Evolutionary conservation across 352 stramenopile species (phyloP), one percentile per base, ranked within the genome.

Genomic region (Blastocystis sp.): DNA sequence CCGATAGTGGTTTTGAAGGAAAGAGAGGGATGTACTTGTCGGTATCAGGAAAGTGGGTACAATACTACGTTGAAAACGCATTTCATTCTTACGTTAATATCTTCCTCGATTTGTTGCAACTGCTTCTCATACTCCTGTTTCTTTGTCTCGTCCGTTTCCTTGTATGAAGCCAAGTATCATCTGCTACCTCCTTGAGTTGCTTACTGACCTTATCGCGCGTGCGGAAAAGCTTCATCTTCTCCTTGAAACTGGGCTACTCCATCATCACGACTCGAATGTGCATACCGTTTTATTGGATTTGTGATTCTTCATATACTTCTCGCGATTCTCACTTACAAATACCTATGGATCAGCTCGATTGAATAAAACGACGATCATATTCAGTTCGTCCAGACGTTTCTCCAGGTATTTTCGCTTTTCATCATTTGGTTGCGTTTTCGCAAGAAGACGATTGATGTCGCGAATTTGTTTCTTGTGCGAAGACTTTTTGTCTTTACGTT

Each of bases 1-100:
- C 59, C n/a, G 59, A 49, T 11, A 71, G 59, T 38, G 59, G 59
- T 29, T 71, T 71, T 16, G n/a, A 44, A 11, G 59, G 59, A 44
- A 49, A 71, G 16, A 71, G 38, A 24, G 59, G n/a, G n/a, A 71
- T 71, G 32, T 71, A 71, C 32, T 71, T 38, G 4, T 71, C 59
- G 36, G 9, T 38, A 44, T 71, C 38, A 4, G 59, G 59, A 71
- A 27, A 71, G 38, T 46, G 32, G 9, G 18, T 18, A 44, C 21
- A 18, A 44, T 71, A 71, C 59, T 71, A 71, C 38, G 32, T 24
- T n/a, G 8, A 44, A 71, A 24, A 38, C 29, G 6, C 54, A 64
- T 32, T 46, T 49, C 59, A 71, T 48, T 49, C 29, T 11, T 44
- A 46, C 59, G 14, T 71, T 71, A 0, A 64, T 18, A 18, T 32